phyloP scores from a whole-genome alignment of 495 filamentous ascomycete species.

The Collariella sp. region DNA sequence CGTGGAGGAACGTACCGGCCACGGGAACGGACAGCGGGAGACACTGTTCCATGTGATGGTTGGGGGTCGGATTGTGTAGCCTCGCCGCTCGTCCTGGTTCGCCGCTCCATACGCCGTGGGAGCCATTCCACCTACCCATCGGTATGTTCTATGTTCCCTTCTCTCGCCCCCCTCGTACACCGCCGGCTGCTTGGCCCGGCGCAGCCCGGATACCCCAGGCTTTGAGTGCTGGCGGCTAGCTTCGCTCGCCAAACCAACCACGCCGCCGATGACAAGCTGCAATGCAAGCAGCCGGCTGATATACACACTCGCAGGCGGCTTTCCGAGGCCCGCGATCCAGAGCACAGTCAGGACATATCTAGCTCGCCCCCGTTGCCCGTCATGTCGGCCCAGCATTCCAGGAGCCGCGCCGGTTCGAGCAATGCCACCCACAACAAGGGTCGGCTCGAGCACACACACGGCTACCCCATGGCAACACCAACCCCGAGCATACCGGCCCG shows the following conservation, averaged over 20 bases:
- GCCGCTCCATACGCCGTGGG: conserved; percentile 21
- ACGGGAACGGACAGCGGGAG: conserved; percentile 36
- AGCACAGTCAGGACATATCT: conserved; percentile 22
- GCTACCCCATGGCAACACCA: conserved; percentile 45
- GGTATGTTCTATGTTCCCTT: conserved; percentile 23
- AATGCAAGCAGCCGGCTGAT: conserved; percentile 14
- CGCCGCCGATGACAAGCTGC: background rate
- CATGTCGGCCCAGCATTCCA: conserved; percentile 41
- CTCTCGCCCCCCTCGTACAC: background rate
- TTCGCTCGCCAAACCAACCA: background rate
- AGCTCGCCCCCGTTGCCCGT: conserved; percentile 17
- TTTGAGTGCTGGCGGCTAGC: background rate
- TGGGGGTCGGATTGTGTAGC: conserved; percentile 41
- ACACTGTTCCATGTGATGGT: conserved; percentile 41
- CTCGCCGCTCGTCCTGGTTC: conserved; percentile 35
- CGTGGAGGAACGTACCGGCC: conserved; percentile 32
- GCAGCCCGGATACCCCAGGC: background rate
- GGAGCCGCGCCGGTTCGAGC: conserved; percentile 54
- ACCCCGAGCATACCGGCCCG: conserved; percentile 41
- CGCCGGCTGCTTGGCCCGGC: background rate
- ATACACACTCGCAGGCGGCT: conserved; percentile 10
- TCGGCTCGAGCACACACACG: conserved; percentile 35
- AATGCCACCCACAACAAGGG: conserved; percentile 38
- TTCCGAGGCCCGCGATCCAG: conserved; percentile 14
- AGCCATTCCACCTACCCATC: conserved; percentile 18